Percentiles rank a stretch among this genome's conserved stretches.
phyloP scores from a whole-genome alignment of 2,329 filamentous ascomycete species.

The Ustulina deusta region DNA sequence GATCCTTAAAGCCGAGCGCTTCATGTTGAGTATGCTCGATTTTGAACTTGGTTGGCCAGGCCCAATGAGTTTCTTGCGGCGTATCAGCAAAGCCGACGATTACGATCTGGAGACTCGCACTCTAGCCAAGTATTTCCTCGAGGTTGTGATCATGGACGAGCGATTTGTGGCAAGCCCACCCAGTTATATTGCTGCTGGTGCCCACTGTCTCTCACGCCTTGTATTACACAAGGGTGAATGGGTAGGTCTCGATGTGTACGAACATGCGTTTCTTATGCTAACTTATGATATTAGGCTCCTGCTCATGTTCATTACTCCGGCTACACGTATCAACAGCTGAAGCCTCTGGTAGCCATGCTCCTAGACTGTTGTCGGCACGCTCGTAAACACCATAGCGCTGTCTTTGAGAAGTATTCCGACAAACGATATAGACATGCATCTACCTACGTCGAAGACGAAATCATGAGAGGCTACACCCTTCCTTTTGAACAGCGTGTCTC shows the following conservation, averaged over 20 bases:
- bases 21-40: constrained; percentile 96
- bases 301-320: constrained; percentile 93
- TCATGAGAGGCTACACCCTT: constrained; percentile 70
- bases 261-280: constrained; percentile 52
- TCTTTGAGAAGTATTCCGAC: constrained; percentile 93
- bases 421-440: constrained; percentile 89
- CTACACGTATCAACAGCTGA: constrained; percentile 88
- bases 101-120: constrained; percentile 97
- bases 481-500: constrained; percentile 52
- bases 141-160: constrained; percentile 97
- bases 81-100: constrained; percentile 98
- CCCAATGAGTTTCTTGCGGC: constrained; percentile 96
- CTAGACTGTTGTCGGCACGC: constrained; percentile 89
- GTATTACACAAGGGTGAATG: constrained; percentile 93
- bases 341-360: constrained; percentile 80
- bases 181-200: constrained; percentile 90
- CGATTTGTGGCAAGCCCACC: constrained; percentile 92
- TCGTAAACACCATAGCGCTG: constrained; percentile 82
- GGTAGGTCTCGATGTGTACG: constrained; percentile 68
- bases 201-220: constrained; percentile 89
- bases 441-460: constrained; percentile 79
- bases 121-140: constrained; percentile 96
- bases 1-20: constrained; percentile 95
- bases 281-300: constrained; percentile 68
- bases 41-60: constrained; percentile 99